Evolutionary conservation across 371 early-diverging fungal species (phyloP).

Genomic region (Mortierella sp.): DNA sequence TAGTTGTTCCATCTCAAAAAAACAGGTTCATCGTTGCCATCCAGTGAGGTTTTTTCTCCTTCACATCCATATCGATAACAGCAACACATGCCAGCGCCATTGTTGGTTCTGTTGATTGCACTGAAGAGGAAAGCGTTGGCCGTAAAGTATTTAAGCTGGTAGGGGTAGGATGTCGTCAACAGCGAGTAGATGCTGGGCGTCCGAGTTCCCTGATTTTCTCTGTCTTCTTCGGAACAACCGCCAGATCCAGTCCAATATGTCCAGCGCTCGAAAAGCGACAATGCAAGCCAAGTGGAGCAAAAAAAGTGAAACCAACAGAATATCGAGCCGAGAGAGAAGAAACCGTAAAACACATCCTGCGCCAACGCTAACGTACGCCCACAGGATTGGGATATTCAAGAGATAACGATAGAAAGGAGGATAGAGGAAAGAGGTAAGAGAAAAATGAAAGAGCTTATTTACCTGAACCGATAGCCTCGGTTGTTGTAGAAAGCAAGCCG

Average conservation of each 20-base stretch:
- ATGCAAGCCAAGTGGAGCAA: no score
- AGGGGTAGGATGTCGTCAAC: background rate
- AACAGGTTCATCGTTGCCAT: background rate
- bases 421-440: no score
- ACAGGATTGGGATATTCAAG: background rate
- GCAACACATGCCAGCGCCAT: background rate
- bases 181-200: background rate
- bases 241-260: no score
- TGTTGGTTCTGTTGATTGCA: background rate
- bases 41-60: background rate
- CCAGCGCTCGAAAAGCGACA: no score
- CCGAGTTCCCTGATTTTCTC: background rate
- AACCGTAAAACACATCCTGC: background rate
- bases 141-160: background rate
- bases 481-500: constrained; percentile 7
- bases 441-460: background rate
- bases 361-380: background rate
- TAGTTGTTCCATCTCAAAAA: background rate
- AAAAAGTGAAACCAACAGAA: no score
- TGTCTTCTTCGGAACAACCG: background rate
- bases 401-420: no score
- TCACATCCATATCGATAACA: background rate
- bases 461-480: constrained; percentile 14
- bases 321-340: no score
- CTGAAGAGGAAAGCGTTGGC: background rate